Percentiles rank a stretch among this genome's conserved stretches.
Evolutionary conservation across 176 grass and related monocot genomes (phyloP).

Genomic region (Juncus effusus): DNA sequence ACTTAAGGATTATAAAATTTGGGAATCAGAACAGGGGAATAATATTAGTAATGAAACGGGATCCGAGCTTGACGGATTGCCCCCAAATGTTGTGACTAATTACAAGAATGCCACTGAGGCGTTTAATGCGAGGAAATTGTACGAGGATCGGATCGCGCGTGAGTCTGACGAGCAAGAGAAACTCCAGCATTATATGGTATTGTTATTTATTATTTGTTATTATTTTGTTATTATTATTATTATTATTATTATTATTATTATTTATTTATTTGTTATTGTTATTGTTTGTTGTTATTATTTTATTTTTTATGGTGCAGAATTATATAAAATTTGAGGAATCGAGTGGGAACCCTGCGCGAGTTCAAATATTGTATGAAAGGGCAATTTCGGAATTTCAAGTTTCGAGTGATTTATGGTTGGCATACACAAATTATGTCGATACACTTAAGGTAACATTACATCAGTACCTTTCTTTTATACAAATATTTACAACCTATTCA

Average conservation of each 20-base stretch:
- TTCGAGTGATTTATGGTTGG: constrained; percentile 74
- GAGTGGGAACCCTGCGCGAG: constrained; percentile 69
- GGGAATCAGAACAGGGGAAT: constrained; percentile 88
- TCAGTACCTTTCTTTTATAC: not conserved
- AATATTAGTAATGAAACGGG: constrained; percentile 39
- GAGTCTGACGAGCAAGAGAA: constrained; percentile 51
- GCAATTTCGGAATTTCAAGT: constrained; percentile 77
- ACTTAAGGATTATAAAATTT: constrained; percentile 73
- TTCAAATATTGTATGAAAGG: constrained; percentile 85
- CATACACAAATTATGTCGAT: constrained; percentile 76
- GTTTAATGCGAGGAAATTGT: constrained; percentile 69
- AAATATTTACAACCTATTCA: too few species aligned
- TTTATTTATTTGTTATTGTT: not conserved
- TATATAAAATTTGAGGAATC: constrained; percentile 93
- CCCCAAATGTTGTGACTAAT: constrained; percentile 54
- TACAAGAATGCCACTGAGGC: constrained; percentile 68
- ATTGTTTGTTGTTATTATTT: constrained; percentile 12
- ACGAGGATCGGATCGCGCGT: constrained; percentile 64
- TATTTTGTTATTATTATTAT: constrained; percentile 6
- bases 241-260: not conserved
- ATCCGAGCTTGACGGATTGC: constrained; percentile 59
- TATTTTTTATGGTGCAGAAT: constrained; percentile 51
- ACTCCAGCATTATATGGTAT: constrained; percentile 73
- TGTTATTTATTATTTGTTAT: not conserved
- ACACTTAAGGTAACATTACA: constrained; percentile 63